Evolutionary conservation across 306 rosid species (phyloP), one percentile per base, ranked within the genome.

Genomic region (Medicago ruthenica): DNA sequence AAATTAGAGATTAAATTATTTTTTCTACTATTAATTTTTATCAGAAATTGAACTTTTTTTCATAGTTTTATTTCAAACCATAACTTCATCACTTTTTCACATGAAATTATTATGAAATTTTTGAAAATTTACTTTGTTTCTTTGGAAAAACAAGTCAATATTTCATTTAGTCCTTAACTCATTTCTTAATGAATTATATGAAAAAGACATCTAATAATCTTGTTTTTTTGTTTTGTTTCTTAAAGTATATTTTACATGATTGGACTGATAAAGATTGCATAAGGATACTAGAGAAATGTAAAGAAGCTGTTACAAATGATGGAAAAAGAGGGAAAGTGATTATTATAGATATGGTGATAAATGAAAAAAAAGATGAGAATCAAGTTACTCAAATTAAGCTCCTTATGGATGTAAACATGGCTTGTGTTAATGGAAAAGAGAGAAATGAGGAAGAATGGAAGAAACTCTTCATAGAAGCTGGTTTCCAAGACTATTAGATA

Each of bases 361-460:
- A 81, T 2, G 67, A 75, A 9, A 60, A 75, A 3, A 4, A 60
- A 41, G 80, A 85, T 1, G 83, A 71, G 8, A 24, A 68, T 1
- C 67, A 78, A 44, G 12, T 81, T 7, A 77, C 74, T 2, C 64
- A 31, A 54, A 39, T 75, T 4, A 88, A 85, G 53, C 79, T 85
- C 5, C 55, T 42, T 3, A 55, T 57, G 24, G 85, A 89, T 39
- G 40, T 84, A 70, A 0, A 37, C 51, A 83, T 86, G 85, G 69
- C 84, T 80, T 54, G 21, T 51, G 36, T 57, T 0, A 69, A 68
- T 37, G 90, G 85, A 44, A 70, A 44, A 81, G 85, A 81, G 39
- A 81, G 81, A 70, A 70, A 1, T 2, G 77, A 78, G 44, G 82
- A 89, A 37, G 74, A 79, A 41, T 89, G 87, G 90, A 72, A 79